These are phyloP conservation scores for Fagus sylvatica DNA, from an alignment of 306 rosid species.

Conservation along the genomic window DNA sequence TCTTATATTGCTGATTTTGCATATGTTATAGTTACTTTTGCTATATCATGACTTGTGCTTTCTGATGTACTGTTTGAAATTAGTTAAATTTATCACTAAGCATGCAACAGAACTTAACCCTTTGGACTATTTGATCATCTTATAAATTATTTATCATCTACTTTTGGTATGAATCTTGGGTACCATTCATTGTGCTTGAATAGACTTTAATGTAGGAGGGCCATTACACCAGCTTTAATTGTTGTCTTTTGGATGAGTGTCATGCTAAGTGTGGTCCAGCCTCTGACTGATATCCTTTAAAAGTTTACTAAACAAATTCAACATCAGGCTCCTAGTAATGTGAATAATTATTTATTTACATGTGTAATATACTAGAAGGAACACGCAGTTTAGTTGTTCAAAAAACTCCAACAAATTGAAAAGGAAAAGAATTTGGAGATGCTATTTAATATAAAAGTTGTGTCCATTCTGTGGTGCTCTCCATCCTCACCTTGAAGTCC, in stretches of 20 bases:
- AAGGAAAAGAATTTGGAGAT: too few species aligned
- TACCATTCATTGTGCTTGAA: neutral
- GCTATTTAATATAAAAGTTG: too few species aligned
- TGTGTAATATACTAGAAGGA: neutral
- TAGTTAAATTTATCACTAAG: neutral
- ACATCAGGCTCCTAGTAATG: too few species aligned
- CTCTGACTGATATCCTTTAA: neutral
- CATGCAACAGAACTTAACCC: neutral
- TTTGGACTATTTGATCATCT: neutral
- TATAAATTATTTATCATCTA: neutral
- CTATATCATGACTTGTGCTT: neutral
- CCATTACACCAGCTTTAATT: neutral
- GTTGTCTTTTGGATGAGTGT: neutral
- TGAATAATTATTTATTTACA: too few species aligned
- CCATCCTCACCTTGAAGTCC: constrained; percentile 54
- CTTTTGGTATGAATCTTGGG: neutral
- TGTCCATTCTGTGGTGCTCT: constrained; percentile 46
- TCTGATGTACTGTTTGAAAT: neutral
- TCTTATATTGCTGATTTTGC: neutral
- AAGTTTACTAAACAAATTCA: neutral
- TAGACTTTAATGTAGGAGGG: neutral
- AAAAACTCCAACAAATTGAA: too few species aligned
- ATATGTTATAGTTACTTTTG: neutral
- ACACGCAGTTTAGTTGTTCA: neutral
- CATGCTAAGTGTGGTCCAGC: neutral